These are phyloP conservation scores for Fusarium liriodendri DNA, from an alignment of 2,329 filamentous ascomycete genomes.

Conservation along the genomic window DNA sequence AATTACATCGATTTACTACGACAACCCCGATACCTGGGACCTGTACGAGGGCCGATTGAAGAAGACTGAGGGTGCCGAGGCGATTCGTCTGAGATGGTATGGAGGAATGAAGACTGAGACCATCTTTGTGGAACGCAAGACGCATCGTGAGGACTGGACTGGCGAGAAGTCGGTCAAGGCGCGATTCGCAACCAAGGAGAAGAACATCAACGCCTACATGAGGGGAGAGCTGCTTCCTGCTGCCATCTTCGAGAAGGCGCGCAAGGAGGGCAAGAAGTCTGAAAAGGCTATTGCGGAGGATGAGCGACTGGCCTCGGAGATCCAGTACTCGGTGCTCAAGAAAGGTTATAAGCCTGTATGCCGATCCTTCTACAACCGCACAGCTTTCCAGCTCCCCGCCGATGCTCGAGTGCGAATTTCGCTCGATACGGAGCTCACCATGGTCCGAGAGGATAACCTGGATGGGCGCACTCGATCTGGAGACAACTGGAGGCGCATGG, in stretches of 20 bases:
- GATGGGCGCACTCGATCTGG: slow-evolving; percentile 82
- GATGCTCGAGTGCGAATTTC: slow-evolving; percentile 97
- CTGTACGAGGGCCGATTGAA: slow-evolving; percentile 94
- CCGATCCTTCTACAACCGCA: slow-evolving; percentile 97
- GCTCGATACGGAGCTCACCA: slow-evolving; percentile 93
- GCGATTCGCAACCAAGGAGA: slow-evolving; percentile 94
- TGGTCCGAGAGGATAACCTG: slow-evolving; percentile 95
- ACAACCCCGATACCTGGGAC: slow-evolving; percentile 94
- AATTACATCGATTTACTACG: slow-evolving; percentile 98
- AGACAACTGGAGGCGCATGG: slow-evolving; percentile 95
- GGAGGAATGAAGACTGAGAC: slow-evolving; percentile 95
- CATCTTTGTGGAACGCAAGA: slow-evolving; percentile 97
- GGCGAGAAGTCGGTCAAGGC: slow-evolving; percentile 99
- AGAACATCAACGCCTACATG: slow-evolving; percentile 94
- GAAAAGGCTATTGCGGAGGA: slow-evolving; percentile 92
- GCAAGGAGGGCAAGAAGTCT: slow-evolving; percentile 94
- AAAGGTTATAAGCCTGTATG: slow-evolving; percentile 90
- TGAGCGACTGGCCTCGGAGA: slow-evolving; percentile 88
- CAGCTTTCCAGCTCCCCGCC: slow-evolving; percentile 95
- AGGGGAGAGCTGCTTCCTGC: slow-evolving; percentile 85
- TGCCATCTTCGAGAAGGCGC: slow-evolving; percentile 94
- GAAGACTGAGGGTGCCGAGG: slow-evolving; percentile 97
- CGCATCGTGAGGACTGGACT: slow-evolving; percentile 98
- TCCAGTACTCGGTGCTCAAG: slow-evolving; percentile 92
- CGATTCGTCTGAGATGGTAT: slow-evolving; percentile 96